Percentiles rank a stretch among this genome's conserved stretches.
Evolutionary conservation across 306 rosid genomes (phyloP).

Genomic region (Betula pendula): DNA sequence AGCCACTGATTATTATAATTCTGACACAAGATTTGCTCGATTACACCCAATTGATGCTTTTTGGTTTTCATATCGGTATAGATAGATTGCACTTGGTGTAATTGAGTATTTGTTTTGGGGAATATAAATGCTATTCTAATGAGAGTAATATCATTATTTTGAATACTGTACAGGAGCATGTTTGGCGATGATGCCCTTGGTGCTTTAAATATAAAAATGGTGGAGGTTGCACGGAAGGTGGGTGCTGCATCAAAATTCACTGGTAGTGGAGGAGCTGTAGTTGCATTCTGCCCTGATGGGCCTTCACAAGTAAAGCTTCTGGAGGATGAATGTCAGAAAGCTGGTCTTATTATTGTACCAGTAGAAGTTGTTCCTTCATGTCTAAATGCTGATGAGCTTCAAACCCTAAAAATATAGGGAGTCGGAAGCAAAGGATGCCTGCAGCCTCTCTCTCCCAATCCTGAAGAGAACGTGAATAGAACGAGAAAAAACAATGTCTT

Average conservation of each 20-base stretch:
- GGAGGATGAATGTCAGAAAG: constrained; percentile 64
- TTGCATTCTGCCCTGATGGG: constrained; percentile 80
- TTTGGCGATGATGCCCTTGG: constrained; percentile 89
- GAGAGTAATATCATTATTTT: constrained; percentile 12
- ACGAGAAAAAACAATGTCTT: neutral
- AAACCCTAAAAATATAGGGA: constrained; percentile 35
- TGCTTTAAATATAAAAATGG: constrained; percentile 78
- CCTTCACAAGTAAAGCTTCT: constrained; percentile 67
- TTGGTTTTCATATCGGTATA: neutral
- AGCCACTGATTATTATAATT: neutral
- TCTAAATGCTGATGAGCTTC: constrained; percentile 60
- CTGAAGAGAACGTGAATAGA: neutral
- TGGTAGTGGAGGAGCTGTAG: constrained; percentile 96
- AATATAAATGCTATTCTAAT: neutral
- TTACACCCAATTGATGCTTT: constrained; percentile 4
- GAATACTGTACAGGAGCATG: constrained; percentile 56
- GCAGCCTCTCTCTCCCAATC: neutral
- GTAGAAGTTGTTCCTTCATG: constrained; percentile 55
- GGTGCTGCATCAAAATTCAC: constrained; percentile 98
- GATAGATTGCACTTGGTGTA: neutral
- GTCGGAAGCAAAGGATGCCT: neutral
- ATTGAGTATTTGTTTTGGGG: neutral
- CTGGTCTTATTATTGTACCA: constrained; percentile 61
- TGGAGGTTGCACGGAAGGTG: constrained; percentile 77
- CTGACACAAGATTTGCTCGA: neutral